A percentile compares a stretch with the other conserved stretches of the same genome.
Evolutionary conservation across 2,329 filamentous ascomycete genomes (phyloP).

Genomic region (Zymoseptoria passerinii): DNA sequence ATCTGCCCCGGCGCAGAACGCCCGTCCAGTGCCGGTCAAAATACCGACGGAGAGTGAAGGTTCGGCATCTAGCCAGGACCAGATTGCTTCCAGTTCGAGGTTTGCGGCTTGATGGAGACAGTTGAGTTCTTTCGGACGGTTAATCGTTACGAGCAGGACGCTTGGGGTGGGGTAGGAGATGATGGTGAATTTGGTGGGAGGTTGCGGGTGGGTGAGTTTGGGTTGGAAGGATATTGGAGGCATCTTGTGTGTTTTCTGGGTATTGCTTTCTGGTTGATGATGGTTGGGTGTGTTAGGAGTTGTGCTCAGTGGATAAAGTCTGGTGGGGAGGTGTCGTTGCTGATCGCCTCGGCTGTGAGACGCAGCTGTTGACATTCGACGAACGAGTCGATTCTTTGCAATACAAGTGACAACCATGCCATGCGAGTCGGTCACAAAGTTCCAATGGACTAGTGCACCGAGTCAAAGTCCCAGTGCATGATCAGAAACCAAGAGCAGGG

Average conservation of each 20-base stretch:
- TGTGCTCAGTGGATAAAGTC: background rate
- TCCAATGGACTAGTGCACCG: too few relatives aligned
- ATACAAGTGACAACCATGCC: background rate
- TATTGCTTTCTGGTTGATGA: background rate
- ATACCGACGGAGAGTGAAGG: conserved; percentile 26
- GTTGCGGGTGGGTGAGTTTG: conserved; percentile 16
- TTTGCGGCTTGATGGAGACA: conserved; percentile 29
- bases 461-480: too few relatives aligned
- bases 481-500: too few relatives aligned
- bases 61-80: conserved; percentile 29
- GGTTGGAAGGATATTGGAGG: conserved; percentile 15
- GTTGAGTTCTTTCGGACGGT: conserved; percentile 29
- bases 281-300: background rate
- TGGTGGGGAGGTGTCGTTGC: background rate
- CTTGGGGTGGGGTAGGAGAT: conserved; percentile 28
- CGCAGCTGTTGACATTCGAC: background rate
- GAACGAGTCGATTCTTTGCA: background rate
- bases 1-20: conserved; percentile 32
- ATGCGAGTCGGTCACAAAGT: too few relatives aligned
- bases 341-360: background rate
- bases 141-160: conserved; percentile 28
- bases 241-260: conserved; percentile 1
- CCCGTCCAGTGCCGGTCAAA: conserved; percentile 29
- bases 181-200: conserved; percentile 19
- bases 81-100: conserved; percentile 26